Evolutionary conservation across 78 protist genomes (phyloP).

Genomic region (Protostelium mycophagum): DNA sequence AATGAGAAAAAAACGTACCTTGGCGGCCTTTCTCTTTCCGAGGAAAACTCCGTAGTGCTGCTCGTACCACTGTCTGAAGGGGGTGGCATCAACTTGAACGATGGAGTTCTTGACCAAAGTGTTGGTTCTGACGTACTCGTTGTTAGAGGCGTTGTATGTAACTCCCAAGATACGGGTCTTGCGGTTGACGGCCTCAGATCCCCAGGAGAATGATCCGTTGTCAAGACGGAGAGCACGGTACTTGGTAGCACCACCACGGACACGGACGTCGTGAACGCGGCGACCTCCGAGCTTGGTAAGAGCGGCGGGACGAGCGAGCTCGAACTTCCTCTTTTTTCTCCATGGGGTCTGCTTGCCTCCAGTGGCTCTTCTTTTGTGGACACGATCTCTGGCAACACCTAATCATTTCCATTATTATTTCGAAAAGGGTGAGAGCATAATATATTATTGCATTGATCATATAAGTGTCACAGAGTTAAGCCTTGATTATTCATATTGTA

Average conservation of each 20-base stretch:
- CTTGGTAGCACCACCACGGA: slow-evolving; percentile 96
- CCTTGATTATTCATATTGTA: too few relatives aligned
- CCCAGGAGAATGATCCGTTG: slow-evolving; percentile 96
- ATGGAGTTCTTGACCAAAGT: slow-evolving; percentile 97
- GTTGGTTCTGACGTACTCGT: slow-evolving; percentile 99
- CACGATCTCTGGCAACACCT: neutral
- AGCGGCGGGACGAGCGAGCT: slow-evolving; percentile 95
- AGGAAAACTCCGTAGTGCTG: slow-evolving; percentile 90
- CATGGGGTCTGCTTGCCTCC: neutral
- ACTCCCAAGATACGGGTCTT: slow-evolving; percentile 93
- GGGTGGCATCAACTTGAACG: slow-evolving; percentile 93
- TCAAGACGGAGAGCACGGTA: slow-evolving; percentile 98
- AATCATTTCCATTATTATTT: too few relatives aligned
- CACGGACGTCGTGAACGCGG: slow-evolving; percentile 90
- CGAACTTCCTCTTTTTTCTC: slow-evolving; percentile 88
- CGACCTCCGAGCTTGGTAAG: slow-evolving; percentile 87
- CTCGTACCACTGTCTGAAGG: slow-evolving; percentile 97
- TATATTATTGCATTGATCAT: too few relatives aligned
- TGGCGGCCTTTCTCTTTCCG: slow-evolving; percentile 76
- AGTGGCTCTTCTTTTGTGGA: neutral
- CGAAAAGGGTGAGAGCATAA: neutral
- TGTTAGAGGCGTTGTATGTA: slow-evolving; percentile 98
- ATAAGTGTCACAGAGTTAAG: too few relatives aligned
- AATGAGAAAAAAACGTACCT: neutral
- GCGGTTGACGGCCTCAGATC: slow-evolving; percentile 72